Percentiles rank a stretch among this genome's conserved stretches.
Conservation (phyloP, 2,329 filamentous ascomycete genomes). For the Metarhizium robertsii region DNA sequence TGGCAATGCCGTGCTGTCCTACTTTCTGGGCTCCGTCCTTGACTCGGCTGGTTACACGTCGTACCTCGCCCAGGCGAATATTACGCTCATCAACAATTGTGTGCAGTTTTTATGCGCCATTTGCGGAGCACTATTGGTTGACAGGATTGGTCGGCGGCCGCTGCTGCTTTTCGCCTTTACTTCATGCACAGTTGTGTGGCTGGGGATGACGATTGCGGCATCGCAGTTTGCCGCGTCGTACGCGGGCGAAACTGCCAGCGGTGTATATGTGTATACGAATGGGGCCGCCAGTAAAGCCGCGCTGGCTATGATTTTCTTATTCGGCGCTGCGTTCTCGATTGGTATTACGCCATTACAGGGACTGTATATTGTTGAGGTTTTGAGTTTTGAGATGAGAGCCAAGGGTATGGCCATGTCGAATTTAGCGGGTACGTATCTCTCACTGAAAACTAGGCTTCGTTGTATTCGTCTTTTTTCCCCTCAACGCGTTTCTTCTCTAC, state of each 20-base stretch:
- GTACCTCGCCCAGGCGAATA: slow-evolving; percentile 31
- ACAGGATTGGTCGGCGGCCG: slow-evolving; percentile 41
- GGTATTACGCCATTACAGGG: slow-evolving; percentile 23
- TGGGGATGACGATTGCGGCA: slow-evolving; percentile 39
- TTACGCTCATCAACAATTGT: slow-evolving; percentile 42
- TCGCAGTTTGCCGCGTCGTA: slow-evolving; percentile 25
- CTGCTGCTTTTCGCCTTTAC: slow-evolving; percentile 40
- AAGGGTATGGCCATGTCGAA: slow-evolving; percentile 43
- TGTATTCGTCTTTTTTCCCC: neutral
- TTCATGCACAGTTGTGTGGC: slow-evolving; percentile 38
- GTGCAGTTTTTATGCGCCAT: slow-evolving; percentile 40
- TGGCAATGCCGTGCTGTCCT: neutral
- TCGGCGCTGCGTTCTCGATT: slow-evolving; percentile 42
- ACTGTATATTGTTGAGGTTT: slow-evolving; percentile 40
- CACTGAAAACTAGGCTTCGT: neutral
- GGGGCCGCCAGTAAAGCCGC: slow-evolving; percentile 32
- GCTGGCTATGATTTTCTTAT: slow-evolving; percentile 45
- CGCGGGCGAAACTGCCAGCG: slow-evolving; percentile 18
- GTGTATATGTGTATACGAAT: slow-evolving; percentile 18
- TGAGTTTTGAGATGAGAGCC: slow-evolving; percentile 41
- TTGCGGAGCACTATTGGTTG: slow-evolving; percentile 38
- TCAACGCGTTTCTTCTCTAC: slow-evolving; percentile 16
- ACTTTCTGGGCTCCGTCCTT: neutral
- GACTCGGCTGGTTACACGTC: slow-evolving; percentile 1
- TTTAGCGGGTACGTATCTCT: slow-evolving; percentile 14